Percentiles rank a stretch among this genome's conserved stretches.
Conservation (phyloP, 352 stramenopile genomes). For the Pythium vanterpoolii region DNA sequence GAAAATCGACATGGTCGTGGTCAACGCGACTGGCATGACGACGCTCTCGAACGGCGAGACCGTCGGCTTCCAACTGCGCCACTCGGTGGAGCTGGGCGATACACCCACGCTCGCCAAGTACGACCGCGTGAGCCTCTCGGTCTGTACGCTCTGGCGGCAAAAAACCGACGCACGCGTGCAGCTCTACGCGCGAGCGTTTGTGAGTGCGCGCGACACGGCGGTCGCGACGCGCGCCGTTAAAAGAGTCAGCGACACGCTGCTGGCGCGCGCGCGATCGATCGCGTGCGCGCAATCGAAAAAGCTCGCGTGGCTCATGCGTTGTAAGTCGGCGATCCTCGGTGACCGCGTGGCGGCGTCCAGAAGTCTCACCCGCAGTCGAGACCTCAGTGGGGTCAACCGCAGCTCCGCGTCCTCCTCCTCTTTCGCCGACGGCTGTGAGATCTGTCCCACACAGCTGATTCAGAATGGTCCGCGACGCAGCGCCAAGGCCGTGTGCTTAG, state of each 20-base stretch:
- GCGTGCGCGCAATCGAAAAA: slow-evolving; percentile 68
- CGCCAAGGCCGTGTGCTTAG: slow-evolving; percentile 27
- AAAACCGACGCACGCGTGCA: slow-evolving; percentile 22
- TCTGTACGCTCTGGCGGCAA: slow-evolving; percentile 54
- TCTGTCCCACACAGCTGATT: slow-evolving; percentile 11
- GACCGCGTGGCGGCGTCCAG: no score
- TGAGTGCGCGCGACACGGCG: slow-evolving; percentile 38
- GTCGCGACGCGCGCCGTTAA: slow-evolving; percentile 27
- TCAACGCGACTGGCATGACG: slow-evolving; percentile 48
- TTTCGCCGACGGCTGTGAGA: slow-evolving; percentile 12
- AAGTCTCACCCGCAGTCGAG: slow-evolving; percentile 10
- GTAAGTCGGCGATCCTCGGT: slow-evolving; percentile 14
- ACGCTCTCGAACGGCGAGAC: slow-evolving; percentile 45
- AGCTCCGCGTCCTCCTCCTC: not conserved
- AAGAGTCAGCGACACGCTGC: slow-evolving; percentile 35
- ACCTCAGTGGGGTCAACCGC: no score
- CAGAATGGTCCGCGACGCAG: not conserved
- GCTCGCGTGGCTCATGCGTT: slow-evolving; percentile 50
- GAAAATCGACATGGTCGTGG: slow-evolving; percentile 59
- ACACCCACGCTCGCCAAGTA: slow-evolving; percentile 33
- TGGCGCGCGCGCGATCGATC: slow-evolving; percentile 25
- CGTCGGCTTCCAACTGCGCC: slow-evolving; percentile 56
- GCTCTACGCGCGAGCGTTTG: slow-evolving; percentile 36
- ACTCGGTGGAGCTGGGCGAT: slow-evolving; percentile 59
- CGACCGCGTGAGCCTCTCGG: slow-evolving; percentile 45